Percentiles rank a stretch among this genome's conserved stretches.
These are phyloP conservation scores for Dendrocalamus sinicus DNA, from an alignment of 176 grass and related monocot species.

Conservation along the genomic window DNA sequence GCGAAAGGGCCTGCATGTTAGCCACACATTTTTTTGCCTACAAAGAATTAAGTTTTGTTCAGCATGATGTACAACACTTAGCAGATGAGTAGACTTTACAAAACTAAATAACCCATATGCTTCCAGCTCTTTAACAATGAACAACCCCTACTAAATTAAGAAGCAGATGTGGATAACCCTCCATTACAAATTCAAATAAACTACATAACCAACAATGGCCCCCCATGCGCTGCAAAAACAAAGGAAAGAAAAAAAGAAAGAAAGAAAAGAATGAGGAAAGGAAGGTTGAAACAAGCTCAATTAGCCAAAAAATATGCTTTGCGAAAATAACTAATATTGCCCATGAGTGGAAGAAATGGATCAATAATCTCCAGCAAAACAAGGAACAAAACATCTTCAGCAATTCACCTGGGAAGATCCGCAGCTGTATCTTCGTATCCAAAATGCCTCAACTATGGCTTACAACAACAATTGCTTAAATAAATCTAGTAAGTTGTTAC, in stretches of 20 bases:
- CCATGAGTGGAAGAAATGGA: neutral
- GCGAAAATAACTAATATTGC: too few species aligned
- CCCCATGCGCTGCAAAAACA: neutral
- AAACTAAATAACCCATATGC: slow-evolving; percentile 15
- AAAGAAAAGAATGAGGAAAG: neutral
- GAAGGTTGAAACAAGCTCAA: neutral
- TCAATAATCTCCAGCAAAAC: neutral
- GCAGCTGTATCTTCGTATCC: neutral
- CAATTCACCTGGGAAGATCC: neutral
- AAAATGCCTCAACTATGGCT: neutral
- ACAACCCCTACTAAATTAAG: neutral
- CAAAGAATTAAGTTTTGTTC: neutral
- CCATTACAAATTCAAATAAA: neutral
- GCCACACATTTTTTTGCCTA: neutral
- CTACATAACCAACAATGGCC: neutral
- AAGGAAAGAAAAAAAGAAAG: neutral
- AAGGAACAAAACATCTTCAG: neutral
- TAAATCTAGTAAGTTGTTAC: slow-evolving; percentile 2
- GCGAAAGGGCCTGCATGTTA: slow-evolving; percentile 18
- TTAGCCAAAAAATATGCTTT: neutral
- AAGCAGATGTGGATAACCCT: neutral
- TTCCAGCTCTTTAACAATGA: neutral
- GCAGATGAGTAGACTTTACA: neutral
- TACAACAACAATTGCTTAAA: neutral
- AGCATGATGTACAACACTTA: neutral